Conservation (phyloP, 2,329 filamentous ascomycete genomes). For the Hypoxylon sp. region DNA sequence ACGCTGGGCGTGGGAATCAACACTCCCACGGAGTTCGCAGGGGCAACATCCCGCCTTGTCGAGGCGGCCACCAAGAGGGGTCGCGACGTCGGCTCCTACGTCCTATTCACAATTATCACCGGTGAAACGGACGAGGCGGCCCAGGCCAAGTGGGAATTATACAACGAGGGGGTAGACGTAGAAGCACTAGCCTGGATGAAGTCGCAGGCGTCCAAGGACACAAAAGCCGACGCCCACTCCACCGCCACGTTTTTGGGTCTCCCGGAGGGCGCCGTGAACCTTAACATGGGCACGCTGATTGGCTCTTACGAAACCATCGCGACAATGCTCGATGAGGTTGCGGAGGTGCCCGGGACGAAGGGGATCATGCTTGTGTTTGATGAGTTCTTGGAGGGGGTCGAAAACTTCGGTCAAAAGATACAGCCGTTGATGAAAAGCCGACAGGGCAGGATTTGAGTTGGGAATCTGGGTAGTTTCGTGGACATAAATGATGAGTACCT, state of each 20-base stretch:
- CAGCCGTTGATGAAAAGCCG: slow-evolving; percentile 53
- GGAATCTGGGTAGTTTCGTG: neutral
- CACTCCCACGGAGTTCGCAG: slow-evolving; percentile 46
- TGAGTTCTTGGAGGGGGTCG: slow-evolving; percentile 49
- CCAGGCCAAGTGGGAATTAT: slow-evolving; percentile 50
- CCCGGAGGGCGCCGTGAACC: slow-evolving; percentile 50
- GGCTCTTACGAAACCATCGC: slow-evolving; percentile 49
- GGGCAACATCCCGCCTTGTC: slow-evolving; percentile 46
- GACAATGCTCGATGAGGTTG: slow-evolving; percentile 50
- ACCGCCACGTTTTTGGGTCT: slow-evolving; percentile 46
- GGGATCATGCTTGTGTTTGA: slow-evolving; percentile 52
- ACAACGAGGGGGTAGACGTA: slow-evolving; percentile 49
- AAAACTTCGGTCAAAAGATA: slow-evolving; percentile 50
- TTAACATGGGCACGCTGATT: slow-evolving; percentile 50
- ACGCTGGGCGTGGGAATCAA: slow-evolving; percentile 50
- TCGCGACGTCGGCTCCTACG: slow-evolving; percentile 51
- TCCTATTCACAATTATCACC: slow-evolving; percentile 52
- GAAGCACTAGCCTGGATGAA: slow-evolving; percentile 51
- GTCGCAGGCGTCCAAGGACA: slow-evolving; percentile 49
- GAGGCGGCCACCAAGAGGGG: slow-evolving; percentile 47
- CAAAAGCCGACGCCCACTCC: slow-evolving; percentile 48
- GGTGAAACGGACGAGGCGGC: slow-evolving; percentile 50
- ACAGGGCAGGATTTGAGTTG: slow-evolving; percentile 24
- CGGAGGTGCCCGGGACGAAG: slow-evolving; percentile 49
- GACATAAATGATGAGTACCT: slow-evolving; percentile 1